Evolutionary conservation across 1,284 basidiomycete species (phyloP).

Genomic region (Cryptococcus hybrid): DNA sequence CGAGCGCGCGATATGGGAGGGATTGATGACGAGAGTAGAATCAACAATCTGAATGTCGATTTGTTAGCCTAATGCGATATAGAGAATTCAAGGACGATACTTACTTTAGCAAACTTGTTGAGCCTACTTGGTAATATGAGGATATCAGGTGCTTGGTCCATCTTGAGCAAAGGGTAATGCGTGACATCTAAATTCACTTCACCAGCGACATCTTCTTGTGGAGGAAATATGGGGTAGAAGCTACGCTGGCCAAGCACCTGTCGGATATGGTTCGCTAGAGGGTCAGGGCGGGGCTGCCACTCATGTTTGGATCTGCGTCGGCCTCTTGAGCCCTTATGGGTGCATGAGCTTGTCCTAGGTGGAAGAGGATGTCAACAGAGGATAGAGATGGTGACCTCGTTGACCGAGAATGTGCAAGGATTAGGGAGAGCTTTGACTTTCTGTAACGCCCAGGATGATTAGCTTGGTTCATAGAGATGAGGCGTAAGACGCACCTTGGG

Average conservation of each 20-base stretch:
- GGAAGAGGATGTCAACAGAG: constrained; percentile 84
- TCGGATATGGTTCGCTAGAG: constrained; percentile 73
- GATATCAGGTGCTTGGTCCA: constrained; percentile 66
- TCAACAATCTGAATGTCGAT: constrained; percentile 44
- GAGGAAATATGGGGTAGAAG: constrained; percentile 94
- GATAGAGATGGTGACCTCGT: constrained; percentile 77
- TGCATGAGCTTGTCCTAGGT: constrained; percentile 80
- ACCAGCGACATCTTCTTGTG: constrained; percentile 65
- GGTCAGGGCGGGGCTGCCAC: constrained; percentile 56
- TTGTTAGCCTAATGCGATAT: background rate
- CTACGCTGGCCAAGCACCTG: constrained; percentile 84
- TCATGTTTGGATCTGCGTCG: constrained; percentile 54
- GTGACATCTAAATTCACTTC: constrained; percentile 86
- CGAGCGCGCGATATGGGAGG: constrained; percentile 38
- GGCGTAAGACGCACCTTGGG: constrained; percentile 43
- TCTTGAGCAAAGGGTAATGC: constrained; percentile 56
- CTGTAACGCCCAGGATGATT: constrained; percentile 50
- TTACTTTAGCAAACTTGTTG: constrained; percentile 80
- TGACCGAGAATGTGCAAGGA: constrained; percentile 78
- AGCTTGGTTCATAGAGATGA: background rate
- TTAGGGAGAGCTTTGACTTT: constrained; percentile 79
- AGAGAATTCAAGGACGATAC: constrained; percentile 14
- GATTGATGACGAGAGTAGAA: constrained; percentile 50
- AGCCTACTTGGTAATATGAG: constrained; percentile 79
- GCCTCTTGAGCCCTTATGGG: constrained; percentile 68